These are phyloP conservation scores for Diutina siamensis DNA, from an alignment of 1,139 yeast genomes.

Conservation along the genomic window DNA sequence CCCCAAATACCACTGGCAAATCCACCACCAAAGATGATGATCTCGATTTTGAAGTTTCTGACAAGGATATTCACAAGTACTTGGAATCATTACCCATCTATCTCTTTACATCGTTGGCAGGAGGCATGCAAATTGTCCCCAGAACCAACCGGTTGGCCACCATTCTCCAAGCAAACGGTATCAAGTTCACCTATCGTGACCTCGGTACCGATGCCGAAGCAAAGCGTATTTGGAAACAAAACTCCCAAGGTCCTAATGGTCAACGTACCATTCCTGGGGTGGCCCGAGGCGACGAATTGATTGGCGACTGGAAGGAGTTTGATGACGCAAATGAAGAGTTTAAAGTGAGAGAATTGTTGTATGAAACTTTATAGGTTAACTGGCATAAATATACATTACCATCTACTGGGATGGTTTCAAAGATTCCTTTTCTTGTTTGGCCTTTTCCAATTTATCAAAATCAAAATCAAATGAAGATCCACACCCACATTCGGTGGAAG, in stretches of 20 bases:
- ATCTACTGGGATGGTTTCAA: background rate
- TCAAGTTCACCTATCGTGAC: conserved; percentile 62
- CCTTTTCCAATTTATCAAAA: conserved; percentile 17
- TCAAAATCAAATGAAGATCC: conserved; percentile 92
- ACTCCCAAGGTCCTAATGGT: conserved; percentile 39
- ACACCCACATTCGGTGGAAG: conserved; percentile 92
- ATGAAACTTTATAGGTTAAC: conserved; percentile 27
- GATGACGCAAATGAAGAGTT: conserved; percentile 85
- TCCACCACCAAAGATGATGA: background rate
- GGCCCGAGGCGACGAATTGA: conserved; percentile 80
- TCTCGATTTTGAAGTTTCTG: conserved; percentile 24
- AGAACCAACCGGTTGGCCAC: conserved; percentile 70
- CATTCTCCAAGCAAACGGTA: conserved; percentile 63
- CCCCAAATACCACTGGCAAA: background rate
- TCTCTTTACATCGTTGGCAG: conserved; percentile 78
- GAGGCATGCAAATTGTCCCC: conserved; percentile 77
- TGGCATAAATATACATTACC: background rate
- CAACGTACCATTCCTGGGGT: conserved; percentile 75
- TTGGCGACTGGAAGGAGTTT: conserved; percentile 71
- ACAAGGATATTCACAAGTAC: conserved; percentile 35
- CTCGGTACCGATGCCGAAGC: conserved; percentile 86
- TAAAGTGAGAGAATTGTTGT: conserved; percentile 47
- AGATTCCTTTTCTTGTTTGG: background rate
- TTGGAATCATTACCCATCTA: conserved; percentile 51
- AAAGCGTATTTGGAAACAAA: conserved; percentile 73